These are phyloP conservation scores for Cladosporium cucumerinum DNA, from an alignment of 2,329 filamentous ascomycete genomes.

Conservation along the genomic window DNA sequence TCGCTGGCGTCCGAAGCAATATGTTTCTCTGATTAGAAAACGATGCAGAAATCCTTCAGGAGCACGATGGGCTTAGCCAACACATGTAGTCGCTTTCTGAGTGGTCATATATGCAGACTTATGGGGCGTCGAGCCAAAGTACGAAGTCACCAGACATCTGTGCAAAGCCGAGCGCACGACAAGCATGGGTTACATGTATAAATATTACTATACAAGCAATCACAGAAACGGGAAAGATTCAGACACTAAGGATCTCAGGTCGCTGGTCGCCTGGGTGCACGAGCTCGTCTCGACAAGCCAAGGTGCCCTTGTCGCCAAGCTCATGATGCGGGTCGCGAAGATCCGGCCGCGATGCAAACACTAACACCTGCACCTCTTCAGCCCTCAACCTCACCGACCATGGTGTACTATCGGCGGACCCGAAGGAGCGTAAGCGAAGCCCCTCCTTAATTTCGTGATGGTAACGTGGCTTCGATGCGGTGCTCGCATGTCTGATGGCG, in stretches of 20 bases:
- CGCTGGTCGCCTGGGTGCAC: background rate
- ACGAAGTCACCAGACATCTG: background rate
- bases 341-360: background rate
- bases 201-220: background rate
- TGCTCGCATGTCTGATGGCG: background rate
- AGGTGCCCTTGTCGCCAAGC: background rate
- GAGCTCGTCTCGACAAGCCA: background rate
- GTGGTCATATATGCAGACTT: background rate
- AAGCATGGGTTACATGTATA: background rate
- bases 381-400: background rate
- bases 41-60: background rate
- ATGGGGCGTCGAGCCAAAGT: background rate
- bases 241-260: background rate
- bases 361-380: background rate
- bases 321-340: slow-evolving; percentile 3
- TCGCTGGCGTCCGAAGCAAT: background rate
- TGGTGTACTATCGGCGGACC: background rate
- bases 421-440: slow-evolving; percentile 6
- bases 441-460: background rate
- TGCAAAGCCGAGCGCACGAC: background rate
- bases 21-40: background rate
- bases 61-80: background rate
- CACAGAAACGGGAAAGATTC: background rate
- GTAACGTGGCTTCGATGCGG: background rate
- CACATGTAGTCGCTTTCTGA: background rate